Conservation (phyloP, 2,329 filamentous ascomycete genomes). For the Monilinia aucupariae region DNA sequence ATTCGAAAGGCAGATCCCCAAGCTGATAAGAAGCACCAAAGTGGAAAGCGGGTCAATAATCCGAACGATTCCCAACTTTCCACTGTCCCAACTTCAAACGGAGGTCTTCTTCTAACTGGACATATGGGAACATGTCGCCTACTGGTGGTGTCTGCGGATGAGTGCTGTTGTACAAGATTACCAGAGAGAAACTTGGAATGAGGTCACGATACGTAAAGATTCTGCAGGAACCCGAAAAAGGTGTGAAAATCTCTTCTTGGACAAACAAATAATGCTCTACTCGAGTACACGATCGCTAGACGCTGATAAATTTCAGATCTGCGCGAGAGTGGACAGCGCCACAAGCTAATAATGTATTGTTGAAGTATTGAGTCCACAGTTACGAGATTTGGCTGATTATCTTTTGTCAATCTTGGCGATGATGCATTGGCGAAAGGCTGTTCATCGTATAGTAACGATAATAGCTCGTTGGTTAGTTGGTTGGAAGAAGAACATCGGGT, state of each 20-base stretch:
- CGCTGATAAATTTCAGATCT: neutral
- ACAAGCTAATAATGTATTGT: neutral
- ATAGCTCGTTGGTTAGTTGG: neutral
- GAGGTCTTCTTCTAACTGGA: neutral
- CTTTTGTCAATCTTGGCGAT: neutral
- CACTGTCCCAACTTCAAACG: too few relatives aligned
- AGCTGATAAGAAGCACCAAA: neutral
- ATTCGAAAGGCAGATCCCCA: neutral
- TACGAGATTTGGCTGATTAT: neutral
- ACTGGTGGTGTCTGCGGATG: too few relatives aligned
- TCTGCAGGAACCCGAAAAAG: neutral
- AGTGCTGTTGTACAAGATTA: neutral
- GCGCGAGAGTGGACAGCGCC: neutral
- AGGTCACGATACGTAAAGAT: neutral
- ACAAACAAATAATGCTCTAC: too few relatives aligned
- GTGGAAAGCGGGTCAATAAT: neutral
- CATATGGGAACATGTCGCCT: too few relatives aligned
- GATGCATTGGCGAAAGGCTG: neutral
- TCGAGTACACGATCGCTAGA: neutral
- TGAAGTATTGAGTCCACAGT: neutral
- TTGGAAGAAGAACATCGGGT: neutral
- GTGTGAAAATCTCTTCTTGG: neutral
- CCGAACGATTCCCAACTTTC: neutral
- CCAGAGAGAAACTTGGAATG: too few relatives aligned
- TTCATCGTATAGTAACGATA: neutral